A percentile compares a stretch with the other conserved stretches of the same genome.
These are phyloP conservation scores for Plasmodium malariae DNA, from an alignment of 169 alveolate species.

Conservation along the genomic window DNA sequence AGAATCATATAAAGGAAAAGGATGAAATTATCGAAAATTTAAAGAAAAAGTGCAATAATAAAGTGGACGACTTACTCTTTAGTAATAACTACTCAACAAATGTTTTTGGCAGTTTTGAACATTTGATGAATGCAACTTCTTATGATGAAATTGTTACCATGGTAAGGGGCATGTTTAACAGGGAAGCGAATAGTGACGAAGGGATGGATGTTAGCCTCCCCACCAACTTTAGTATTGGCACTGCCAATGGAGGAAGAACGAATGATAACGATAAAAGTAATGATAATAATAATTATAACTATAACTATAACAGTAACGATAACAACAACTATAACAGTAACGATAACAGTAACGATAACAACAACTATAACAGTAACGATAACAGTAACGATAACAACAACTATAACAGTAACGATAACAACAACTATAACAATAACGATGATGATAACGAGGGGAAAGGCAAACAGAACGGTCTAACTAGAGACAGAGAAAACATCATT, in stretches of 20 bases:
- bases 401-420: not conserved
- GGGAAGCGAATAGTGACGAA: not conserved
- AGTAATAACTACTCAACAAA: not conserved
- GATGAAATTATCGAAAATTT: conserved; percentile 46
- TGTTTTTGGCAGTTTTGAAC: not conserved
- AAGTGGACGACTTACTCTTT: conserved; percentile 7
- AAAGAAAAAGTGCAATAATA: conserved; percentile 8
- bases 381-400: not conserved
- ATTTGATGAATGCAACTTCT: not conserved
- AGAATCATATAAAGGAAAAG: conserved; percentile 47
- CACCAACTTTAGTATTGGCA: no score
- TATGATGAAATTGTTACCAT: conserved; percentile 13
- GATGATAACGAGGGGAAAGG: not conserved
- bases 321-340: not conserved
- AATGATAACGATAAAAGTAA: not conserved
- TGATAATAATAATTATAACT: not conserved
- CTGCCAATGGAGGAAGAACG: not conserved
- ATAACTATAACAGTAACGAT: not conserved
- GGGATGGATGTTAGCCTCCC: not conserved
- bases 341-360: not conserved
- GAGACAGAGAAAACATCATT: conserved; percentile 22
- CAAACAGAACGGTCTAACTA: not conserved
- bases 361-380: not conserved
- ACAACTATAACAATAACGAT: no score
- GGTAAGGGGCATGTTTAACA: not conserved